Evolutionary conservation across 1,284 basidiomycete genomes (phyloP), one percentile per base, ranked within the genome.

Genomic region (Phylloporus sp.): DNA sequence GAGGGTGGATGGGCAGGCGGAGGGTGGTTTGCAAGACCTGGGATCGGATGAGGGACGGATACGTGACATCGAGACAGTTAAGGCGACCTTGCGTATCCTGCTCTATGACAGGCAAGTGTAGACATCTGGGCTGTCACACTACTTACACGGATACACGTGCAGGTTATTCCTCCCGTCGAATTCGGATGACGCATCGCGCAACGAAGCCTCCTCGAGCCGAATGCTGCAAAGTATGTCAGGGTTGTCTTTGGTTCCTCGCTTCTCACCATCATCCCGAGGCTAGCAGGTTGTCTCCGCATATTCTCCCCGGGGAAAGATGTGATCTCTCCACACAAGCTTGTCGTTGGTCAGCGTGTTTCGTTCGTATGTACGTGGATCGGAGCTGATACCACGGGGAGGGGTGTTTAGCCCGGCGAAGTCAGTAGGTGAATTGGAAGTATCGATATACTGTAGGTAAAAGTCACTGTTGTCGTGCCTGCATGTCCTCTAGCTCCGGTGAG

Each of bases 191-290:
- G 82, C 86, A 0, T 89, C 88, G 2, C 94, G 96, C 71, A 95
- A 98, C 71, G 93, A 94, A 70, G 91, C 94, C 0, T 80, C 98
- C 6, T 88, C 94, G 0, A 94, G 90, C 68, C 87, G 95, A 6
- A 90, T 98, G 26, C 95, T 95, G 2, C 82, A 89, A 69, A 89
- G 94, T 95, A 69, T 68, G 89, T 76, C 22, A 6, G 24, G 12
- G 22, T 47, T 15, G 15, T 44, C 2, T 32, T 8, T 2, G 10
- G 39, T 20, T 3, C 32, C 31, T 17, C 39, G 47, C 47, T 63
- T 37, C 56, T 53, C n/a, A 67, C 20, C 11, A 18, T 66, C 37
- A 18, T 31, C 93, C 94, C 89, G 55, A 24, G 40, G 12, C 20
- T 18, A 42, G 40, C 18, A n/a, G n/a, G n/a, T n/a, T n/a, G n/a